phyloP scores from a whole-genome alignment of 257 asterid species.

The Dorcoceras hygrometricum region DNA sequence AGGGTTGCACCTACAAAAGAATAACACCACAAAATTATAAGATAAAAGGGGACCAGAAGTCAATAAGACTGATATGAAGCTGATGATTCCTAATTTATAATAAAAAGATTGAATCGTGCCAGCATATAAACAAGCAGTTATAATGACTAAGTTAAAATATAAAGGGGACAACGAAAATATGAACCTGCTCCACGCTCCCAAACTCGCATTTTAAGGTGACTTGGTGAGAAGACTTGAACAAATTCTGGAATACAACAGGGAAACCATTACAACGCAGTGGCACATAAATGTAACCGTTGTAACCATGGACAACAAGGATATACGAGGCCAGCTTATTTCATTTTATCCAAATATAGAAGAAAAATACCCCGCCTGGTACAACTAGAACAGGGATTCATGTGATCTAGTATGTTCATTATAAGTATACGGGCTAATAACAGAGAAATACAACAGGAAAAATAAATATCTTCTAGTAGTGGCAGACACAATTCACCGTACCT shows the following conservation, averaged over 20 bases:
- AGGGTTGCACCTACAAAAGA: conserved; percentile 68
- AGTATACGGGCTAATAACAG: not conserved
- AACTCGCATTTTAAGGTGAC: conserved; percentile 93
- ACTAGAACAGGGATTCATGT: not conserved
- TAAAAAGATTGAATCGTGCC: not conserved
- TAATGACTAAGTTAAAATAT: not conserved
- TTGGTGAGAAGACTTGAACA: conserved; percentile 76
- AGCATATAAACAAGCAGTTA: not conserved
- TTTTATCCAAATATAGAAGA: not conserved
- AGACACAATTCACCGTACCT: conserved; percentile 34
- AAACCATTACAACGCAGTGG: not conserved
- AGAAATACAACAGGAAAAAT: conserved; percentile 11
- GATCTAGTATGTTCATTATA: not conserved
- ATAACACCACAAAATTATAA: not conserved
- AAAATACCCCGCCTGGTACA: not conserved
- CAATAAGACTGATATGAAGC: not conserved
- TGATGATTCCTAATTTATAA: not conserved
- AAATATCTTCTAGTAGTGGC: not conserved
- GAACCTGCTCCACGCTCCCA: conserved; percentile 99
- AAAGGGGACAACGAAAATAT: conserved; percentile 17
- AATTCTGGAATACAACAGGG: conserved; percentile 55
- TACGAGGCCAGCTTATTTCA: not conserved
- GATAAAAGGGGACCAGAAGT: too few species aligned
- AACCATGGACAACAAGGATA: not conserved
- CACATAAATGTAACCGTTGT: not conserved